Conservation (phyloP, 2,329 filamentous ascomycete genomes). For the Blumeria graminis region DNA sequence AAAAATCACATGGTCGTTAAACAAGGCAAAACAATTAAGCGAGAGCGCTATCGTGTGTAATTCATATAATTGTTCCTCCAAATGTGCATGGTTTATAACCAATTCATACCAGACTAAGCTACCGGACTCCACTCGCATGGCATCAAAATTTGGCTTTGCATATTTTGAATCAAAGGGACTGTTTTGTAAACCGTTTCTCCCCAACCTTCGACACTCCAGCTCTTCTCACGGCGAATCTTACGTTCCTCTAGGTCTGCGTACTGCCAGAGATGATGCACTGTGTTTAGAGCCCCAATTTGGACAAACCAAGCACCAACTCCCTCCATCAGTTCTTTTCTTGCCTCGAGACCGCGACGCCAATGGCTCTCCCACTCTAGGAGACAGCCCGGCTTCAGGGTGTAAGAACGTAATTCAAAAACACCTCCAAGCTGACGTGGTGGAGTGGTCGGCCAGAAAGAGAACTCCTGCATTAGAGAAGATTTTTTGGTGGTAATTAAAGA, state of each 20-base stretch:
- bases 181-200: conserved; percentile 96
- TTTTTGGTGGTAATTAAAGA: conserved; percentile 64
- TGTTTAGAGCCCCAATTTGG: conserved; percentile 92
- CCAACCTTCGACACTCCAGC: conserved; percentile 90
- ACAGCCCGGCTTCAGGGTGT: conserved; percentile 87
- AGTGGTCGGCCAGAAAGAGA: conserved; percentile 97
- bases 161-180: conserved; percentile 82
- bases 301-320: conserved; percentile 97
- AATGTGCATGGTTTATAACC: too few relatives aligned
- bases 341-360: conserved; percentile 79
- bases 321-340: conserved; percentile 91
- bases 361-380: conserved; percentile 97
- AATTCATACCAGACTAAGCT: conserved; percentile 17
- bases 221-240: conserved; percentile 72
- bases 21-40: too few relatives aligned
- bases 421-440: conserved; percentile 74
- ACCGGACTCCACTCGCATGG: conserved; percentile 95
- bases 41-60: too few relatives aligned
- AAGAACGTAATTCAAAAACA: conserved; percentile 86
- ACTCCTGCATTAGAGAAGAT: conserved; percentile 93
- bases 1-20: too few relatives aligned
- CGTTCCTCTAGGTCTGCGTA: conserved; percentile 93
- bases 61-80: too few relatives aligned
- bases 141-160: conserved; percentile 84
- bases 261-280: conserved; percentile 94